phyloP scores from a whole-genome alignment of 2,329 filamentous ascomycete species.

The Aspergillus terreus region DNA sequence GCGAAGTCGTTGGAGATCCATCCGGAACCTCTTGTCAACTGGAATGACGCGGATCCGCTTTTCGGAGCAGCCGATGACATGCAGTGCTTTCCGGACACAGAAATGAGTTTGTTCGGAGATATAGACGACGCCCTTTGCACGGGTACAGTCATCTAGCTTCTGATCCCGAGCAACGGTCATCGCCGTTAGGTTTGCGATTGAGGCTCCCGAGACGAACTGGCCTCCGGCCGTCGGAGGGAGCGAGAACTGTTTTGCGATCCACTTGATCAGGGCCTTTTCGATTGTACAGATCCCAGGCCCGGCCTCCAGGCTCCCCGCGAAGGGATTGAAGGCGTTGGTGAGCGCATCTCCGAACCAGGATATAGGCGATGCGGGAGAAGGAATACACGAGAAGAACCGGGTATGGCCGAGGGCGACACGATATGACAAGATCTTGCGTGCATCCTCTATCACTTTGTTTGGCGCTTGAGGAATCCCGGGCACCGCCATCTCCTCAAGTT shows the following conservation, averaged over 20 bases:
- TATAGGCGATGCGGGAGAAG: neutral
- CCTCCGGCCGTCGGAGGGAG: slow-evolving; percentile 9
- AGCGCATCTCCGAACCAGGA: neutral
- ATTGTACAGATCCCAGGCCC: neutral
- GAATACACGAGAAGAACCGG: neutral
- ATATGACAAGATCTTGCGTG: neutral
- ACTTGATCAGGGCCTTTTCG: neutral
- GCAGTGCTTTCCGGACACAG: slow-evolving; percentile 11
- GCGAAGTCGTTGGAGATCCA: slow-evolving; percentile 1
- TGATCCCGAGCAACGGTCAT: slow-evolving; percentile 17
- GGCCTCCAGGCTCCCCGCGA: neutral
- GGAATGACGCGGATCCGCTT: slow-evolving; percentile 11
- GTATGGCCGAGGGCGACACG: neutral
- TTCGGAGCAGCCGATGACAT: slow-evolving; percentile 10
- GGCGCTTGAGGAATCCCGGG: no score
- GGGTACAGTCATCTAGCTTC: neutral
- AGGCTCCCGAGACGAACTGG: slow-evolving; percentile 17
- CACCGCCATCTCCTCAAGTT: no score
- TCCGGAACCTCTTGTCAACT: slow-evolving; percentile 11
- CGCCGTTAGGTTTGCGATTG: slow-evolving; percentile 20
- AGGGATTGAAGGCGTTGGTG: neutral
- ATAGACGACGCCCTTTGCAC: slow-evolving; percentile 11
- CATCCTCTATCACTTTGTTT: no score
- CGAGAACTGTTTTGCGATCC: neutral
- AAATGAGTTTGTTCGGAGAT: slow-evolving; percentile 17